Base-by-base conservation (phyloP, 2,329 filamentous ascomycete species). In the Sclerotinia glacialis region DNA sequence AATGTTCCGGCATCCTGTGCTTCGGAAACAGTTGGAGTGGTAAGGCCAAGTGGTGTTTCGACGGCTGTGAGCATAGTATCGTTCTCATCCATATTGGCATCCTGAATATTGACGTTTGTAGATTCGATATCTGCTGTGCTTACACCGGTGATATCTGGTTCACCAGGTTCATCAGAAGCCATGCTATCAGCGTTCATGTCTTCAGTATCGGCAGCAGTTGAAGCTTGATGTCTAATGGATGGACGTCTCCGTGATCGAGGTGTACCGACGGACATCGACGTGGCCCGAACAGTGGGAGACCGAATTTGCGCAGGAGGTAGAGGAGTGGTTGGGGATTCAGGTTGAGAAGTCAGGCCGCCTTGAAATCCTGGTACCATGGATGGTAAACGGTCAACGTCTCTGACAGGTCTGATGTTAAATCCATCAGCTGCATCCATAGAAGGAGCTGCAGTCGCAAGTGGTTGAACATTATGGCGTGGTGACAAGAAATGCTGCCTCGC, bases 221-320 rank as follows among this genome's bases (percentile, higher is more conserved):
- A 97, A 69, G 90, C 86, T 75, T 97, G 93, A 74, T 97, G 94
- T 67, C 92, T 87, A 72, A 97, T 95, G 0, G 92, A 93, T 44
- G 93, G 92, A 46, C 93, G 86, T 73, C 91, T 84, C 62, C 89
- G 84, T 23, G 85, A 80, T 67, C 88, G 83, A 54, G 79, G 79
- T 5, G 82, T 80, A 3, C 84, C 81, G 2, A 83, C 83, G 28
- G 83, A 80, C 70, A 80, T 82, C 55, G 83, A 85, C 26, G 79
- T 82, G 34, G 82, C 83, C 68, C 80, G 85, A 67, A 82, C 81
- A 12, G 83, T 83, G 7, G 85, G 83, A 46, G 86, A 85, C 74
- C 82, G 77, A 68, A 84, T 76, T 79, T 89, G 88, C 34, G 87
- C 81, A 1, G 89, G 87, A 56, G 89, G 89, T 54, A 90, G 83